A percentile compares a stretch with the other conserved stretches of the same genome.
Evolutionary conservation across 1,139 yeast genomes (phyloP).

Genomic region (Tardiomyces blankii): DNA sequence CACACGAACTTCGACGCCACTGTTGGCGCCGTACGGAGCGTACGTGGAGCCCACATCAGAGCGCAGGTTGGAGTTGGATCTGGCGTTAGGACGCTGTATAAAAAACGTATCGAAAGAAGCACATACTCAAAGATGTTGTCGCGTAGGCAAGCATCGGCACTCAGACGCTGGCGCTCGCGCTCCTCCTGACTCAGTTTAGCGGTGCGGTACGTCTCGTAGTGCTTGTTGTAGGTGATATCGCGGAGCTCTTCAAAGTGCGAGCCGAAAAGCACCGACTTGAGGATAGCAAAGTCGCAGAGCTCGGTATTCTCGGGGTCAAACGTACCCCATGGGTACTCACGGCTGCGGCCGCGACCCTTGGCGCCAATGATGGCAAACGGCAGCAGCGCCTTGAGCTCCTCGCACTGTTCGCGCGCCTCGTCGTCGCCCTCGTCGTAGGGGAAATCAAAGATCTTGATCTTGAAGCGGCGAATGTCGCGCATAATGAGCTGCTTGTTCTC

Average conservation of each 20-base stretch:
- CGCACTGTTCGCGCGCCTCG: conserved; percentile 59
- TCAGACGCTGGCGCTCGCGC: too few species aligned
- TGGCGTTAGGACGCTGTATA: too few species aligned
- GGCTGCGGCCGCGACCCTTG: conserved; percentile 51
- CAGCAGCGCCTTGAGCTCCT: conserved; percentile 57
- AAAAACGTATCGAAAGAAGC: too few species aligned
- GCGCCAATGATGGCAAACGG: conserved; percentile 88
- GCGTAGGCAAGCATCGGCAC: too few species aligned
- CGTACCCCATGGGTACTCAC: conserved; percentile 92
- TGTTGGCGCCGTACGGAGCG: too few species aligned
- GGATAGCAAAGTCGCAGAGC: conserved; percentile 71
- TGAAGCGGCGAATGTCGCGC: conserved; percentile 65
- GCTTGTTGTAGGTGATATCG: conserved; percentile 83
- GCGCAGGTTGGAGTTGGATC: too few species aligned
- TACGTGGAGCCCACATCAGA: too few species aligned
- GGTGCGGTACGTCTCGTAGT: conserved; percentile 89
- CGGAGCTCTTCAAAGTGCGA: conserved; percentile 91
- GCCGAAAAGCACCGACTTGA: conserved; percentile 75
- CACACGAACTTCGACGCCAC: too few species aligned
- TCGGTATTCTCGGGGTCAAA: conserved; percentile 78
- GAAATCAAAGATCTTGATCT: conserved; percentile 79
- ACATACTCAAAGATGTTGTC: too few species aligned
- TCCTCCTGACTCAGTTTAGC: conserved; percentile 42
- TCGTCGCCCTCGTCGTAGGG: conserved; percentile 54
- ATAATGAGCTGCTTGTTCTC: conserved; percentile 69